Base-by-base conservation (phyloP, 441 rosid genomes). In the Arabidopsis hybrid region DNA sequence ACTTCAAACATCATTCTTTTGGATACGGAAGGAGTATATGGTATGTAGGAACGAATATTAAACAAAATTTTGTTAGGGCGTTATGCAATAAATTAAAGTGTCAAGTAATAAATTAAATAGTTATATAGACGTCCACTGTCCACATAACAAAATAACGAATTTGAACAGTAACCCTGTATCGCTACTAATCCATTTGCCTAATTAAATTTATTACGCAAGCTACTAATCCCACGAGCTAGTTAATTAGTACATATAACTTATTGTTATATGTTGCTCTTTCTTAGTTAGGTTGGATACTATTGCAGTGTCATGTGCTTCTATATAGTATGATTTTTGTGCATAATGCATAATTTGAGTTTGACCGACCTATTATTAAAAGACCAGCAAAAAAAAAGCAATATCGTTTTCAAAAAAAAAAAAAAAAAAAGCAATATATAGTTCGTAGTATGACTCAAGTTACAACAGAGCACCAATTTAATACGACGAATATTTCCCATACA, bases 221-320 rank as follows among this genome's bases (percentile, higher is more conserved):
- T n/a, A 6, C 8, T n/a, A 45, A 45, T 1, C 17, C 17, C 7
- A 1, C 49, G 26, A 21, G 26, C 26, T 21, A 21, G 26, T 21
- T 45, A 3, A 18, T 46, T 46, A 6, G 21, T 46, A 46, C 21
- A 7, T 46, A 14, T 32, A 63, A 35, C 39, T 46, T 16, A 74
- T 50, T 8, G 26, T 60, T 50, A 35, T 74, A n/a, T 60, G 39
- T 43, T 21, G 26, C 26, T 61, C 36, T 26, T 35, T 38, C 31
- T 62, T 35, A 49, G 74, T 75, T 75, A 69, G 74, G 74, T 69
- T 46, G 12, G 51, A 75, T 75, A 69, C 71, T 75, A 39, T 69
- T 75, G 74, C 60, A 29, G 31, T 47, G 64, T 75, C 79, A 53
- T 62, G 38, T 14, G 63, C 74, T 52, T 50, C 9, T 26, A 14